Base-by-base conservation (phyloP, 2,329 filamentous ascomycete species). In the Stylonectria norvegica region DNA sequence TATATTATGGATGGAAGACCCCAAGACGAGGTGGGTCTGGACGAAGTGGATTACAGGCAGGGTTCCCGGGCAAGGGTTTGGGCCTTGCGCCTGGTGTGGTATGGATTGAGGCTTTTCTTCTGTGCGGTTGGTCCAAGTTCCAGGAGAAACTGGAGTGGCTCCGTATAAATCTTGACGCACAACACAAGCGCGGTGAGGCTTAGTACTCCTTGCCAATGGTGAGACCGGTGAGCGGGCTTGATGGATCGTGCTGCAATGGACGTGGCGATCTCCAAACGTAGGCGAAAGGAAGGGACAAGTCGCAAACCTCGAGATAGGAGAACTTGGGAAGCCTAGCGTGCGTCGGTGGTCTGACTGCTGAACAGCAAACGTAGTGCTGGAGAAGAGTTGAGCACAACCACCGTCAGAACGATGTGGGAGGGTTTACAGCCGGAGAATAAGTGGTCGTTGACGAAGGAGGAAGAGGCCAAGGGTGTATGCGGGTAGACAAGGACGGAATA, bases 1-100 rank as follows among this genome's bases (percentile, higher is more conserved):
- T 36, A 43, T 43, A 36, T 52, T 38, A 40, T 45, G 49, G 32
- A 45, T 39, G 42, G 34, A 20, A 34, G 40, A 40, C 42, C 17
- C 43, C 38, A 51, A 48, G 36, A 45, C 22, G 40, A 41, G 39
- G 47, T 53, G 50, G 49, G 50, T 48, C 50, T 37, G 34, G 38
- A 44, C 36, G 40, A 42, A 40, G 48, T 47, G 47, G 45, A 36
- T 39, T 49, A 38, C 35, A 39, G 34, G 39, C 36, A 38, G 47
- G 44, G 47, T 41, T 29, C 34, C 31, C 19, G 19, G 28, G 40
- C 39, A 43, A 38, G 32, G 22, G 33, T 42, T 31, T 42, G 37
- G 17, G 36, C 28, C 42, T 45, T 31, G 39, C 18, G 36, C 33
- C 19, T 42, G 31, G 34, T 36, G 29, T 43, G 34, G 34, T 38